These are phyloP conservation scores for Reutealis trisperma DNA, from an alignment of 345 rosid genomes.

Conservation along the genomic window DNA sequence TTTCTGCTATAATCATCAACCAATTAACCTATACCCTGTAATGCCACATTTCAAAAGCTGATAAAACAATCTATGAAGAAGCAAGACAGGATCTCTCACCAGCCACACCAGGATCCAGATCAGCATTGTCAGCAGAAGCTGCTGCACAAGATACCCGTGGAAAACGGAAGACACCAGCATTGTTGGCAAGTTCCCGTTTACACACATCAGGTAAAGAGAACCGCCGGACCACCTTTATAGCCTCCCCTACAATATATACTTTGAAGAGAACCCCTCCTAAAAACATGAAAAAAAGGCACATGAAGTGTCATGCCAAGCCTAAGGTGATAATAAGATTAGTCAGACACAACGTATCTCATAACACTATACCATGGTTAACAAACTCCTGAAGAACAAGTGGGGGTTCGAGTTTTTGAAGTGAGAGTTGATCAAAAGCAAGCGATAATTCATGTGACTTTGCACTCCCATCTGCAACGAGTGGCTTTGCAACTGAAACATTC, in stretches of 20 bases:
- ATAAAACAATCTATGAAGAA: background rate
- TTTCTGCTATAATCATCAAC: constrained; percentile 12
- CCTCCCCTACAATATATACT: constrained; percentile 81
- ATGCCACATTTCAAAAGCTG: background rate
- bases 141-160: constrained; percentile 74
- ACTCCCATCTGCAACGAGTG: constrained; percentile 76
- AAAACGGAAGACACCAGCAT: constrained; percentile 56
- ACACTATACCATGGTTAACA: constrained; percentile 71
- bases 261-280: constrained; percentile 81
- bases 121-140: constrained; percentile 71
- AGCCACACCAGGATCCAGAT: constrained; percentile 61
- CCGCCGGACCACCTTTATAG: constrained; percentile 76
- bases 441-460: constrained; percentile 76
- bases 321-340: background rate
- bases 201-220: constrained; percentile 86
- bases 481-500: constrained; percentile 68
- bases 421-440: constrained; percentile 65
- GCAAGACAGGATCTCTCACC: constrained; percentile 29
- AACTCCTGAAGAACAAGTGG: constrained; percentile 88
- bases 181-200: constrained; percentile 50
- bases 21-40: background rate
- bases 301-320: constrained; percentile 1
- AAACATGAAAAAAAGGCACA: constrained; percentile 9
- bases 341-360: background rate
- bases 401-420: constrained; percentile 74